Conservation (phyloP, 2,329 filamentous ascomycete species). For the Exophiala sideris region DNA sequence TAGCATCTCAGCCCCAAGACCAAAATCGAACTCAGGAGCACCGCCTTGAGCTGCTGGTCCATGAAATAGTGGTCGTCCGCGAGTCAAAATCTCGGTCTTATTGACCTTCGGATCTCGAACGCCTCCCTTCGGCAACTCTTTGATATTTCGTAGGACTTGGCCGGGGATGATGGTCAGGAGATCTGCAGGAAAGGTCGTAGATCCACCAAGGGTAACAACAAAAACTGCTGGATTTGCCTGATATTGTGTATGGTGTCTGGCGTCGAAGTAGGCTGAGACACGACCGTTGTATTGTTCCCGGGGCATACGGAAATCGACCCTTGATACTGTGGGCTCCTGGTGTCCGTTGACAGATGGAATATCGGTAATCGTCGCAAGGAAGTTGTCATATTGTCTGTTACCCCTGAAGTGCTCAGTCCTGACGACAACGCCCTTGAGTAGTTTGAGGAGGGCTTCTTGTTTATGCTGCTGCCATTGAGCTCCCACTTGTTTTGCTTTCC, state of each 20-base stretch:
- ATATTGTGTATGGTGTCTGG: no score
- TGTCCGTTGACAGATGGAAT: no score
- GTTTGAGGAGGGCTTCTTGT: not conserved
- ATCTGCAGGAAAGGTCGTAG: not conserved
- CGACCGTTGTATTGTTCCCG: no score
- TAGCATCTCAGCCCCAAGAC: not conserved
- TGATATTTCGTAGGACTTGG: not conserved
- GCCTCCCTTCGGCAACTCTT: not conserved
- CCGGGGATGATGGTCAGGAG: not conserved
- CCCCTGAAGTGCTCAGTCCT: slow-evolving; percentile 2
- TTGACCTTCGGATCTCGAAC: not conserved
- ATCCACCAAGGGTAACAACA: no score
- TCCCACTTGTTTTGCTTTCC: not conserved
- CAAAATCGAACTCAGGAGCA: not conserved
- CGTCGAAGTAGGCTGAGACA: no score
- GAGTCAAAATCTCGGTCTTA: not conserved
- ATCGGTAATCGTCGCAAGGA: no score
- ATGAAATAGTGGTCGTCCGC: not conserved
- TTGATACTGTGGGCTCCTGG: no score
- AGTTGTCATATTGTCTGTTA: no score
- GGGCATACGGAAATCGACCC: no score
- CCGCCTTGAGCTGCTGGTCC: not conserved
- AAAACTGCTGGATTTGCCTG: no score
- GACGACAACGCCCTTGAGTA: slow-evolving; percentile 11
- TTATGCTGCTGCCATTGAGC: not conserved